Conservation (phyloP, 495 filamentous ascomycete genomes). For the Tetracladium setigerum region DNA sequence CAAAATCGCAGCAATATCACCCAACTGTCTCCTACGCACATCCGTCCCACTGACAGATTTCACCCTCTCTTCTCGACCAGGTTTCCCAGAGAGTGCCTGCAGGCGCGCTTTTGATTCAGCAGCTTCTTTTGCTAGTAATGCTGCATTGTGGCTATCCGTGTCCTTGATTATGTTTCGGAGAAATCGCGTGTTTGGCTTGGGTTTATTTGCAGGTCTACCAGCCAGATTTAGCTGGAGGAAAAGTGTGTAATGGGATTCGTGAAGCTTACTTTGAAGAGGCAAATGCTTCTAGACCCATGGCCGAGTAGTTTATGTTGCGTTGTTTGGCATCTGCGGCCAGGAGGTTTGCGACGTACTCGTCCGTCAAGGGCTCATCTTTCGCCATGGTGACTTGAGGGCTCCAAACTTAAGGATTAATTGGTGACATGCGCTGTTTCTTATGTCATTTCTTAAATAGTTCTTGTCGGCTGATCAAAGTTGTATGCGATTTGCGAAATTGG, state of each 20-base stretch:
- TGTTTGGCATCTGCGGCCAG: conserved; percentile 58
- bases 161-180: conserved; percentile 82
- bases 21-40: conserved; percentile 42
- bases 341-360: conserved; percentile 45
- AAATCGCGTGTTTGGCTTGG: conserved; percentile 88
- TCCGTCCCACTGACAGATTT: conserved; percentile 28
- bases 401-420: too few relatives aligned
- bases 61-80: conserved; percentile 26
- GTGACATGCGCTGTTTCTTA: too few relatives aligned
- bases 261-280: conserved; percentile 55
- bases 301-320: conserved; percentile 61
- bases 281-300: conserved; percentile 64
- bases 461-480: too few relatives aligned
- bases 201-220: conserved; percentile 49
- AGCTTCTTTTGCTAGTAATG: conserved; percentile 74
- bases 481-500: too few relatives aligned
- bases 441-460: too few relatives aligned
- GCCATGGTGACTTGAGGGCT: conserved; percentile 22
- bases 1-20: conserved; percentile 44
- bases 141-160: conserved; percentile 83
- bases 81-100: conserved; percentile 31
- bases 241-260: too few relatives aligned
- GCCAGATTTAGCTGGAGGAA: conserved; percentile 1
- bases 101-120: conserved; percentile 43
- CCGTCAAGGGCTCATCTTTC: conserved; percentile 31